These are phyloP conservation scores for Williopsis jadinii DNA, from an alignment of 1,139 yeast genomes.

Conservation along the genomic window DNA sequence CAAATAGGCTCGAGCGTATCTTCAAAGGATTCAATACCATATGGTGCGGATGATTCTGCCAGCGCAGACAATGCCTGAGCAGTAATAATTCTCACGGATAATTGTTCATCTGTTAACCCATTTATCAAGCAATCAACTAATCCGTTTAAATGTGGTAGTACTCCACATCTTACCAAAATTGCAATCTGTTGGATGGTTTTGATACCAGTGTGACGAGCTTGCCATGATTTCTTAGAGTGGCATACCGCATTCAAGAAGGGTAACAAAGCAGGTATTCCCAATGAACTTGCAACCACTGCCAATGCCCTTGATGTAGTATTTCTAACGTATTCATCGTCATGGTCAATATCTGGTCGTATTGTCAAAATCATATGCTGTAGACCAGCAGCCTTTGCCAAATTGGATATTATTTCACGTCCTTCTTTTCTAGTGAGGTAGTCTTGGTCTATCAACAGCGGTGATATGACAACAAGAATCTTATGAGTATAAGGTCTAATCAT, in stretches of 20 bases:
- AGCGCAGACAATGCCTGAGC: constrained; percentile 68
- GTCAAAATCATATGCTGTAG: constrained; percentile 69
- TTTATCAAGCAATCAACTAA: constrained; percentile 55
- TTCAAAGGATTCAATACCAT: constrained; percentile 87
- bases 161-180: constrained; percentile 60
- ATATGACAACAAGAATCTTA: constrained; percentile 62
- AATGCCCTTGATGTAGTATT: constrained; percentile 72
- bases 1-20: constrained; percentile 64
- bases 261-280: constrained; percentile 64
- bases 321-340: constrained; percentile 75
- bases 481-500: constrained; percentile 68
- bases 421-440: constrained; percentile 67
- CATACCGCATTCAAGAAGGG: constrained; percentile 85
- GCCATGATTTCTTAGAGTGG: constrained; percentile 72
- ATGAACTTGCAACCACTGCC: constrained; percentile 78
- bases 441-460: constrained; percentile 78
- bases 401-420: constrained; percentile 74
- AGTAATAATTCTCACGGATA: constrained; percentile 59
- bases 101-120: constrained; percentile 64
- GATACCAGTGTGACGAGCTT: constrained; percentile 83
- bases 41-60: constrained; percentile 85
- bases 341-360: constrained; percentile 76
- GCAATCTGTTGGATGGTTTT: constrained; percentile 75
- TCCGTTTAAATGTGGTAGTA: constrained; percentile 66
- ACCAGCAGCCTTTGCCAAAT: constrained; percentile 77